phyloP scores from a whole-genome alignment of 2,329 filamentous ascomycete genomes.

The Mycocentrospora acerina region DNA sequence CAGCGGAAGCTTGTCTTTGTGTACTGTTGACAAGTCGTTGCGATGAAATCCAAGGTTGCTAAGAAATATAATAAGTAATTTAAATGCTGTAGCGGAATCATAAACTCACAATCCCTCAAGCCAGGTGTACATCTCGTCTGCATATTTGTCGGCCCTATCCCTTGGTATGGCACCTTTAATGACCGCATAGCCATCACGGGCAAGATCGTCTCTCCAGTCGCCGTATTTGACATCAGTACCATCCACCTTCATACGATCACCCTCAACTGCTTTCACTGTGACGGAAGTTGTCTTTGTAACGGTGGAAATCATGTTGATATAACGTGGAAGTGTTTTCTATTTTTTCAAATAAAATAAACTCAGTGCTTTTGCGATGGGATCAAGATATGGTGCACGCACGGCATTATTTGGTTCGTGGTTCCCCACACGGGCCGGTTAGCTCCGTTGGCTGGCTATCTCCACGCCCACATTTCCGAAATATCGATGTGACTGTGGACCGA shows the following conservation, averaged over 20 bases:
- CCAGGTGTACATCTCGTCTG: constrained; percentile 26
- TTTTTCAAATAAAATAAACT: too few species aligned
- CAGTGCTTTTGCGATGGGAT: too few species aligned
- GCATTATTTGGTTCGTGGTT: background rate
- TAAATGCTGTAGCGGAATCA: too few species aligned
- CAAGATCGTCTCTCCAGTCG: constrained; percentile 42
- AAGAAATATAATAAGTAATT: too few species aligned
- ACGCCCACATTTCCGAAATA: constrained; percentile 2
- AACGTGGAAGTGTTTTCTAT: too few species aligned
- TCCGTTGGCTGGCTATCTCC: too few species aligned
- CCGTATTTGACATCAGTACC: constrained; percentile 24
- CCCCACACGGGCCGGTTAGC: constrained; percentile 1
- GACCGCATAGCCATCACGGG: constrained; percentile 48
- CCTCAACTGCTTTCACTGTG: constrained; percentile 10
- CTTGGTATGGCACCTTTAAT: constrained; percentile 49
- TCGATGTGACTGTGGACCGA: background rate
- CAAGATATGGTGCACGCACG: too few species aligned
- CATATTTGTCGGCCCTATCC: constrained; percentile 44
- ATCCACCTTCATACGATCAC: constrained; percentile 14
- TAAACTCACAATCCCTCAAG: constrained; percentile 37
- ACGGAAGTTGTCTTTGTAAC: constrained; percentile 11
- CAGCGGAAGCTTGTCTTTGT: constrained; percentile 20
- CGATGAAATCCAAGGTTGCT: constrained; percentile 24
- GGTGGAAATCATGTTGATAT: constrained; percentile 15
- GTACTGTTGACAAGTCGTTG: constrained; percentile 20